Evolutionary conservation across 129 eudicot species (phyloP), one percentile per base, ranked within the genome.

Genomic region (Logfia minima): DNA sequence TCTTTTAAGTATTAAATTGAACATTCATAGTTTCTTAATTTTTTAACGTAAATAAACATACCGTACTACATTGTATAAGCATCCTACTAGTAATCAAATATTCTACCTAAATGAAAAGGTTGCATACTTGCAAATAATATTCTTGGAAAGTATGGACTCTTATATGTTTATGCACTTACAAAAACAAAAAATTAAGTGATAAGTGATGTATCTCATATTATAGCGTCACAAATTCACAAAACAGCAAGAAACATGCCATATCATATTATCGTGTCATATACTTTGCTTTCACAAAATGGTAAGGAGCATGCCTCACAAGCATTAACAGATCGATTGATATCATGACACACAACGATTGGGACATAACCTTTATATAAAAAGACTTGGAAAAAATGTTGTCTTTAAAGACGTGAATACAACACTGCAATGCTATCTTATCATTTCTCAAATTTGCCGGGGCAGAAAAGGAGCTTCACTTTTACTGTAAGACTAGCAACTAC

Each of bases 391-490:
- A 81, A 75, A 17, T 55, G 75, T 39, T 21, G 69, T 80, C 74
- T 72, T 80, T 34, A 39, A 65, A 64, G 81, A 80, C 69, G 21
- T 66, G 84, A 80, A 56, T 80, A 80, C 84, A 80, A 66, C 70
- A 59, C 75, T 8, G 37, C 62, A 75, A 81, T 81, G 70, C 75
- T 74, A 75, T 19, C 55, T 68, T 68, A 66, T 74, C 69, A 69
- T 52, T 55, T 74, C 23, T 70, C 65, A 51, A 75, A 81, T 76
- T 64, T 76, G 80, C 72, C 28, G 39, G 19, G 52, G 18, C 0
- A n/a, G 17, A n/a, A 59, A 28, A 78, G n/a, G 24, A 60, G 82
- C 77, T 65, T 22, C 67, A 24, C 31, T 11, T 31, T 79, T 31
- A 26, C 65, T 26, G 26, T 13, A 66, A 60, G 29, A 4, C 71